phyloP scores from a whole-genome alignment of 345 rosid genomes.

The Arabis alpina region DNA sequence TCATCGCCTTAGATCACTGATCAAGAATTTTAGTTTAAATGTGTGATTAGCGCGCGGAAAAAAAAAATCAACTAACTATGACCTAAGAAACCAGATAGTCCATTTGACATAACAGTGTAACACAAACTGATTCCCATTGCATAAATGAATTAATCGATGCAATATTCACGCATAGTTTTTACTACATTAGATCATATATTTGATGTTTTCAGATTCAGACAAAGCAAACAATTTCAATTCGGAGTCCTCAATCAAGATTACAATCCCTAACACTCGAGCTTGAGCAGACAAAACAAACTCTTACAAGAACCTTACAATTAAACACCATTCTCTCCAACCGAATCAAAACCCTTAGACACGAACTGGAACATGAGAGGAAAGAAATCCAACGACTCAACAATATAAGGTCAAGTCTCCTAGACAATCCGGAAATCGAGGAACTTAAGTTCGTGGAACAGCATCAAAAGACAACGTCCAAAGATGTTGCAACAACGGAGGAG shows the following conservation, averaged over 20 bases:
- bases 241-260: conserved; percentile 39
- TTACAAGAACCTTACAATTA: conserved; percentile 52
- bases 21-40: not conserved
- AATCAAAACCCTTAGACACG: conserved; percentile 51
- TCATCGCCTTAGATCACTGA: not conserved
- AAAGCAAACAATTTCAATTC: conserved; percentile 35
- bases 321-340: conserved; percentile 42
- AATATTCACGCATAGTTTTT: not conserved
- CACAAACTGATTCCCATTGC: not conserved
- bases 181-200: not conserved
- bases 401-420: conserved; percentile 14
- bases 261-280: conserved; percentile 55
- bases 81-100: not conserved
- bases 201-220: conserved; percentile 14
- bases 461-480: conserved; percentile 47
- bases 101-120: not conserved
- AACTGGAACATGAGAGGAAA: conserved; percentile 52
- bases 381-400: conserved; percentile 50
- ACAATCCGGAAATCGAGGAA: conserved; percentile 40
- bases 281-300: conserved; percentile 56
- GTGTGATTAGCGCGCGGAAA: not conserved
- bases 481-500: conserved; percentile 35
- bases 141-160: not conserved
- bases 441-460: conserved; percentile 49
- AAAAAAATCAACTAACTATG: too few species aligned